Conservation (phyloP, 2,329 filamentous ascomycete species). For the Zalaria obscura region DNA sequence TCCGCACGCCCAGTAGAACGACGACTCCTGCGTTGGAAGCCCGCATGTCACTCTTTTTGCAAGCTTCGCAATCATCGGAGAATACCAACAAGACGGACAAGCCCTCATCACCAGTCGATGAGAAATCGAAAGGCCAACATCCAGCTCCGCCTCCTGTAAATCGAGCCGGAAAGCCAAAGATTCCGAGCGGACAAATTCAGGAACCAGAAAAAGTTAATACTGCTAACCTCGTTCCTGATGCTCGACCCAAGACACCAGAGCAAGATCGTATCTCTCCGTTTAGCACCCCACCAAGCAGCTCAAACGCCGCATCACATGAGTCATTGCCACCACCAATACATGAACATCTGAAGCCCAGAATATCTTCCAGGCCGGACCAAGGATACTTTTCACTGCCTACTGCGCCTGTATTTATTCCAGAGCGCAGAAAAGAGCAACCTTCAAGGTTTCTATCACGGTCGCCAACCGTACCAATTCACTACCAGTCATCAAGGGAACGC, state of each 20-base stretch:
- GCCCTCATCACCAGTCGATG: neutral
- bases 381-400: slow-evolving; percentile 4
- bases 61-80: slow-evolving; percentile 9
- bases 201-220: neutral
- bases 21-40: slow-evolving; percentile 27
- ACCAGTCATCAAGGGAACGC: slow-evolving; percentile 6
- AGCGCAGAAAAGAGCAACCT: slow-evolving; percentile 1
- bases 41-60: slow-evolving; percentile 20
- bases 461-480: slow-evolving; percentile 13
- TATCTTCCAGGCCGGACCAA: neutral
- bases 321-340: neutral
- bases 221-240: slow-evolving; percentile 8
- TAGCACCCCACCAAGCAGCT: slow-evolving; percentile 68
- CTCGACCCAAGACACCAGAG: neutral
- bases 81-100: neutral
- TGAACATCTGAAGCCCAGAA: slow-evolving; percentile 1
- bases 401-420: neutral
- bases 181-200: slow-evolving; percentile 31
- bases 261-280: slow-evolving; percentile 51
- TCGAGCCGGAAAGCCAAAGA: slow-evolving; percentile 63
- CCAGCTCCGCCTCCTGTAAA: slow-evolving; percentile 59
- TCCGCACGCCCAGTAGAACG: slow-evolving; percentile 24
- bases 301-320: slow-evolving; percentile 34
- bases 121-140: slow-evolving; percentile 3
- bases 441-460: slow-evolving; percentile 5